Base-by-base conservation (phyloP, 352 stramenopile genomes). In the Pythium grandisporangium region DNA sequence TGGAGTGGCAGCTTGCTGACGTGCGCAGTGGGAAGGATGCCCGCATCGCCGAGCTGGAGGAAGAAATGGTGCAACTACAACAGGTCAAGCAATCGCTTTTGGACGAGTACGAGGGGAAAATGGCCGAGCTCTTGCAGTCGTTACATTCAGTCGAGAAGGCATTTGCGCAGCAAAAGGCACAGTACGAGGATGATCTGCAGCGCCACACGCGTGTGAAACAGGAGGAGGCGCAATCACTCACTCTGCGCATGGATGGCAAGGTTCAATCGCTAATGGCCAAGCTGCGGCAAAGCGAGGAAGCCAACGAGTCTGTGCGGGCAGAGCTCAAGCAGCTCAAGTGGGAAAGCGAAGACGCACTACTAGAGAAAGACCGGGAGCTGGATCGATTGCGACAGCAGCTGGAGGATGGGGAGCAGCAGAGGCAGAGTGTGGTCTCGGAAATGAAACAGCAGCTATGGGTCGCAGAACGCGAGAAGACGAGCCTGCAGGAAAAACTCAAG, bases 21-120 rank as follows among this genome's bases (percentile, higher is more conserved):
- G 43, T 76, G 13, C 68, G 71, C 10, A 44, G 47, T 1, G 50
- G 49, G 1, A 88, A 84, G 37, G 74, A 87, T 10, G 57, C 68
- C 0, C 71, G 74, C 48, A 74, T 94, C 24, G 32, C 38, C 0
- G 68, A 85, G n/a, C 44, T 94, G 1, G 79, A 92, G 40, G 38
- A 39, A 12, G 70, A 87, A 36, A 60, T 74, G 16, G 35, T 44
- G 0, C 66, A 67, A 30, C 35, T 92, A 4, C 67, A 85, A 35
- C 61, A 86, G 5, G 58, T 84, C 1, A 92, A 92, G 44, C 78
- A 92, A 35, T 57, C 68, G 22, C 48, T 94, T 17, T 43, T 92
- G 36, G 78, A 91, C 45, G 78, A 94, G 54, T 89, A 92, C 45
- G 81, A 94, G 48, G 59, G 45, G 10, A 92, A 92, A 47, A 91